Base-by-base conservation (phyloP, 306 rosid species). In the Nissolia schottii region DNA sequence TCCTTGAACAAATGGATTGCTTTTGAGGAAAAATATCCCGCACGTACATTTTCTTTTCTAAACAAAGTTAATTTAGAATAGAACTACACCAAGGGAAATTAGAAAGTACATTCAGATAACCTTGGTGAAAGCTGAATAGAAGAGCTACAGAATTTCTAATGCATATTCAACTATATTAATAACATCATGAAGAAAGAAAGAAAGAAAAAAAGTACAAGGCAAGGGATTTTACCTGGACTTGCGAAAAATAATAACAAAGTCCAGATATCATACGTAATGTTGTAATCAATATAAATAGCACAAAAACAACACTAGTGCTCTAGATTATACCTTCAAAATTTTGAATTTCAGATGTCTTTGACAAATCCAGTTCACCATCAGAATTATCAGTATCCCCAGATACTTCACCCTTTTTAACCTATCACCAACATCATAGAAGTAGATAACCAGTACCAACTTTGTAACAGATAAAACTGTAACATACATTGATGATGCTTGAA, bases 351-450 rank as follows among this genome's bases (percentile, higher is more conserved):
- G 79, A 60, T 45, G 84, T 67, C 81, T 83, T 64, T 41, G 64
- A 70, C 4, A 65, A 49, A 69, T 86, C 87, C 50, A 56, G 8
- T 67, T 85, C 89, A 32, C 74, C 76, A 53, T 73, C 88, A 59
- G 68, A 28, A 72, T 67, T 48, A 63, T 79, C 80, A 58, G 34
- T 46, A 54, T 16, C 73, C 63, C 2, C 86, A 32, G 86, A 70
- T 19, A 27, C 73, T 22, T 88, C 97, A 68, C 67, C 76, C 81
- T 81, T 94, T 82, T 82, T 91, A 23, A 76, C 97, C 98, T 94
- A 68, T 73, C 27, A 67, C 13, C 49, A 57, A 70, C 78, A 86
- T 24, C 27, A 63, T 40, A 54, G 40, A 78, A n/a, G 70, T 62
- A 18, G 50, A 62, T 46, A 81, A 13, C 43, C 72, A 51, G 69